Evolutionary conservation across 208 protist species (phyloP).

Genomic region (Histomonas meleagridis): DNA sequence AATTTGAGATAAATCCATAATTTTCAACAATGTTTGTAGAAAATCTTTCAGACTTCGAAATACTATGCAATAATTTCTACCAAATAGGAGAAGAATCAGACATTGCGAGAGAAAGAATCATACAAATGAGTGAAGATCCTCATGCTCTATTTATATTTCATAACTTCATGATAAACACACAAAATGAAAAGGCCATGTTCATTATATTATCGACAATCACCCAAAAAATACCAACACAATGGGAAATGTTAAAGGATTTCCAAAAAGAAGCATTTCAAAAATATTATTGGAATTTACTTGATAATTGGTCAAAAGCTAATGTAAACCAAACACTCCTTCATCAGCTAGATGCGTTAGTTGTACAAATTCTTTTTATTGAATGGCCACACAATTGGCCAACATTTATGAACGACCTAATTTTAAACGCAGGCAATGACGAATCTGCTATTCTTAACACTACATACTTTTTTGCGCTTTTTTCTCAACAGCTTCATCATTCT

Average conservation of each 20-base stretch:
- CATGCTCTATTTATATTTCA: neutral
- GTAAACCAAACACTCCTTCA: neutral
- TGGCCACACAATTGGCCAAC: neutral
- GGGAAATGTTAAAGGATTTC: neutral
- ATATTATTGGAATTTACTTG: neutral
- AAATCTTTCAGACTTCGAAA: too few relatives aligned
- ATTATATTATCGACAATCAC: neutral
- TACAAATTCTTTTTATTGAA: neutral
- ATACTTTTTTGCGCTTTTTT: neutral
- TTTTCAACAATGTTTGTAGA: too few relatives aligned
- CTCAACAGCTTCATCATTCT: neutral
- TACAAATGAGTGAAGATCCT: neutral
- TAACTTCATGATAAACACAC: neutral
- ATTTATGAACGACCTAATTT: neutral
- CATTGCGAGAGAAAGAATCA: neutral
- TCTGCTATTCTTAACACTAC: neutral
- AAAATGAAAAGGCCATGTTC: neutral
- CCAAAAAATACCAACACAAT: neutral
- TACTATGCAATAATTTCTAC: too few relatives aligned
- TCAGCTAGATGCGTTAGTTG: neutral
- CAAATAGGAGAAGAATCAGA: too few relatives aligned
- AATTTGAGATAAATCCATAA: too few relatives aligned
- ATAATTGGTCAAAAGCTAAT: neutral
- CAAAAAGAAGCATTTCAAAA: neutral
- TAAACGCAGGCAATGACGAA: neutral